These are phyloP conservation scores for Pseudogymnoascus verrucosus DNA, from an alignment of 2,329 filamentous ascomycete species.

Conservation along the genomic window DNA sequence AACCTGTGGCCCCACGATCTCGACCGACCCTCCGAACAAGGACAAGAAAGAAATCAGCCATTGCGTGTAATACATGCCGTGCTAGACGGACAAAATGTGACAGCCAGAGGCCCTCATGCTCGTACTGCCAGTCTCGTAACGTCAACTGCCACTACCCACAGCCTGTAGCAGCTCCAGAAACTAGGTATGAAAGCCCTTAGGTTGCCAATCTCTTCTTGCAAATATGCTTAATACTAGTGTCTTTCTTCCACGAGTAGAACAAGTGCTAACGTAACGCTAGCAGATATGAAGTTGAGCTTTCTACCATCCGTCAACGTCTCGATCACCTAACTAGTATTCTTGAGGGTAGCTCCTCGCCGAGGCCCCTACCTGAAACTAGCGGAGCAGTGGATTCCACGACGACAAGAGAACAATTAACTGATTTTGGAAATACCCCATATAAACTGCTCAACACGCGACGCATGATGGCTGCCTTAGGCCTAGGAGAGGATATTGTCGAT, in stretches of 20 bases:
- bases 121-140: conserved; percentile 12
- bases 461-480: neutral
- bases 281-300: neutral
- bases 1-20: neutral
- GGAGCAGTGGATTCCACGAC: neutral
- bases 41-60: conserved; percentile 11
- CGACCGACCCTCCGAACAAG: neutral
- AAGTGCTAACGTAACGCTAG: neutral
- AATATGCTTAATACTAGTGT: neutral
- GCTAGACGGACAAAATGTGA: conserved; percentile 19
- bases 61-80: conserved; percentile 18
- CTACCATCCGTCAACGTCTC: neutral
- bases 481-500: neutral
- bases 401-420: neutral
- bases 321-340: neutral
- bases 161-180: neutral
- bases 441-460: neutral
- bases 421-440: neutral
- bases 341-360: neutral
- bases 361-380: neutral
- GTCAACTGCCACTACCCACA: neutral
- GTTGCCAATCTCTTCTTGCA: neutral
- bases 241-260: neutral
- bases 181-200: neutral
- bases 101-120: conserved; percentile 16